Conservation (phyloP, 139 green algal species). For the Chlorella sp. region DNA sequence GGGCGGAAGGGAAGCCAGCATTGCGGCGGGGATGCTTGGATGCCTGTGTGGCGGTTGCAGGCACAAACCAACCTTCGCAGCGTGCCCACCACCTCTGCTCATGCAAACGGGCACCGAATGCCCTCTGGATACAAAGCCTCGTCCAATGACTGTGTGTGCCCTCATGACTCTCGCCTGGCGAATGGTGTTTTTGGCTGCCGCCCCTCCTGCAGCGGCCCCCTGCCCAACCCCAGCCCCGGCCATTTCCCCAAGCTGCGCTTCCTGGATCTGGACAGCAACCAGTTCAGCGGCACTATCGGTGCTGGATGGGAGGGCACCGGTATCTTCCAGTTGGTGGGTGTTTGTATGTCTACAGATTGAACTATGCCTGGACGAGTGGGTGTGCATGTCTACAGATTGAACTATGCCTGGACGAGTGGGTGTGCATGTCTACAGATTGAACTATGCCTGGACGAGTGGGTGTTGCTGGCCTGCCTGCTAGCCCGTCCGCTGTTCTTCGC, state of each 20-base stretch:
- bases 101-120: no score
- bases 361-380: not conserved
- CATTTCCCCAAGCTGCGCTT: not conserved
- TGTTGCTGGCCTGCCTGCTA: no score
- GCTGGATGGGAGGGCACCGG: not conserved
- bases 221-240: not conserved
- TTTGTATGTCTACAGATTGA: not conserved
- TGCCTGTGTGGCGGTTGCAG: not conserved
- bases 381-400: not conserved
- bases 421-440: not conserved
- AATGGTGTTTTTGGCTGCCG: not conserved
- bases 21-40: not conserved
- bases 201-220: not conserved
- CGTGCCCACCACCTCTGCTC: no score
- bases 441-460: not conserved
- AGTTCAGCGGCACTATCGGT: not conserved
- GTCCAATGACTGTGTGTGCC: no score
- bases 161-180: no score
- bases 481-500: not conserved
- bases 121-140: no score
- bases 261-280: not conserved
- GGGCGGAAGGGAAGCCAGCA: no score
- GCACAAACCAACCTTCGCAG: not conserved
- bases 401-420: not conserved
- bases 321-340: conserved; percentile 1